Evolutionary conservation across 2,329 filamentous ascomycete species (phyloP).

Genomic region (Colletotrichum graminicola): DNA sequence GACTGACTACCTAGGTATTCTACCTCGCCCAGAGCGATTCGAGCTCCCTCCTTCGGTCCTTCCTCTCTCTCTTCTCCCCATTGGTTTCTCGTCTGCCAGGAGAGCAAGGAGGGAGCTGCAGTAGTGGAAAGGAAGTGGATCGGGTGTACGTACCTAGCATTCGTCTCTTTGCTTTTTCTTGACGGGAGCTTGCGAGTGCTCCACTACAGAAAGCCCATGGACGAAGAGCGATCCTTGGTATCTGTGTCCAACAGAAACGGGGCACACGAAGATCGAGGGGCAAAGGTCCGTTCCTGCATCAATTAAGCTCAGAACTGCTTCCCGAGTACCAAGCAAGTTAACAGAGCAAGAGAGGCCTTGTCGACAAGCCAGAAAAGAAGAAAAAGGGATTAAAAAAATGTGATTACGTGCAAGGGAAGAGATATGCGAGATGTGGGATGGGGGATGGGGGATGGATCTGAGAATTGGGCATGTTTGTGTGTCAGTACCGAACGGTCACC

Average conservation of each 20-base stretch:
- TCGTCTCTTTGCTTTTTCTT: constrained; percentile 23
- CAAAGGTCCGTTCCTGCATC: constrained; percentile 1
- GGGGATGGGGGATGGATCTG: neutral
- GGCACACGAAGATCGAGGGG: neutral
- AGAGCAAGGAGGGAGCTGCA: constrained; percentile 8
- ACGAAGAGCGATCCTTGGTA: constrained; percentile 23
- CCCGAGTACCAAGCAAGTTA: too few relatives aligned
- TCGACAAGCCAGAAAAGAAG: neutral
- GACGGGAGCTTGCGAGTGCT: constrained; percentile 29
- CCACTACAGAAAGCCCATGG: constrained; percentile 25
- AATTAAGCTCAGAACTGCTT: neutral
- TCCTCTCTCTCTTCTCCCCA: constrained; percentile 6
- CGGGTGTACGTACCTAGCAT: constrained; percentile 10
- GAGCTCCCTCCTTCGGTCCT: neutral
- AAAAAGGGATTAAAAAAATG: neutral
- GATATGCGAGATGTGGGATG: neutral
- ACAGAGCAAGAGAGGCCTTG: neutral
- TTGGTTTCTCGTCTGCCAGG: constrained; percentile 7
- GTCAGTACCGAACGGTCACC: neutral
- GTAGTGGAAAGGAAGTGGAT: constrained; percentile 9
- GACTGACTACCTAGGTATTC: too few relatives aligned
- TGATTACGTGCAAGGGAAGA: neutral
- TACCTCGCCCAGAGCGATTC: neutral
- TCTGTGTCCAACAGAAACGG: constrained; percentile 13
- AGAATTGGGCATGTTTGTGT: neutral